phyloP scores from a whole-genome alignment of 1,284 basidiomycete genomes.

The Inonotus obliquus region DNA sequence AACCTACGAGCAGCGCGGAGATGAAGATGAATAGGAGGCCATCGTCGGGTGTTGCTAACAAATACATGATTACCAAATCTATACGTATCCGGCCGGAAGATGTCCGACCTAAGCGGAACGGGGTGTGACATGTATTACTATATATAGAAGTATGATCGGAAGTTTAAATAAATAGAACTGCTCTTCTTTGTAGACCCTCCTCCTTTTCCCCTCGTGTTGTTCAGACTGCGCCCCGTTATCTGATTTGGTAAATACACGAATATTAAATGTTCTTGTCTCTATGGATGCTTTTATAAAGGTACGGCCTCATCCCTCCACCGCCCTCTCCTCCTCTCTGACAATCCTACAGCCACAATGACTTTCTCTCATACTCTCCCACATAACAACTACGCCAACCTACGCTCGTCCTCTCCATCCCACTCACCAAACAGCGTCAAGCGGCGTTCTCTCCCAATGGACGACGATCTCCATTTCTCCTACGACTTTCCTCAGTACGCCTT shows the following conservation, averaged over 20 bases:
- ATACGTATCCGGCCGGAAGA: not conserved
- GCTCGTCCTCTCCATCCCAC: not conserved
- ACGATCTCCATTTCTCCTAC: not conserved
- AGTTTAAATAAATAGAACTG: too few relatives aligned
- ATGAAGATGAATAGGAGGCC: too few relatives aligned
- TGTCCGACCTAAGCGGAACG: not conserved
- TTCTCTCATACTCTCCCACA: not conserved
- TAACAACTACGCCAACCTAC: not conserved
- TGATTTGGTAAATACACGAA: too few relatives aligned
- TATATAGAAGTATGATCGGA: not conserved
- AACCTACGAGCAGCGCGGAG: too few relatives aligned
- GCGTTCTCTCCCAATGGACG: not conserved
- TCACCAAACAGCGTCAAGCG: not conserved
- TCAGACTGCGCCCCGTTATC: too few relatives aligned
- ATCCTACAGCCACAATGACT: not conserved
- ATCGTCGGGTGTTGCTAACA: too few relatives aligned
- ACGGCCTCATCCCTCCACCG: not conserved
- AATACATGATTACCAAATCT: too few relatives aligned
- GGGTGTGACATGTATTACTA: not conserved
- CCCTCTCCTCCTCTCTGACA: too few relatives aligned
- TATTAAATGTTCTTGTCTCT: too few relatives aligned
- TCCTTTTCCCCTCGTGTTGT: too few relatives aligned
- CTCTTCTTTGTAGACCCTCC: too few relatives aligned
- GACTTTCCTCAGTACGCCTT: conserved; percentile 3
- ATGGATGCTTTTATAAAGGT: not conserved